Evolutionary conservation across 305 asterid genomes (phyloP), one percentile per base, ranked within the genome.

Genomic region (Solanum aculeatissimum): DNA sequence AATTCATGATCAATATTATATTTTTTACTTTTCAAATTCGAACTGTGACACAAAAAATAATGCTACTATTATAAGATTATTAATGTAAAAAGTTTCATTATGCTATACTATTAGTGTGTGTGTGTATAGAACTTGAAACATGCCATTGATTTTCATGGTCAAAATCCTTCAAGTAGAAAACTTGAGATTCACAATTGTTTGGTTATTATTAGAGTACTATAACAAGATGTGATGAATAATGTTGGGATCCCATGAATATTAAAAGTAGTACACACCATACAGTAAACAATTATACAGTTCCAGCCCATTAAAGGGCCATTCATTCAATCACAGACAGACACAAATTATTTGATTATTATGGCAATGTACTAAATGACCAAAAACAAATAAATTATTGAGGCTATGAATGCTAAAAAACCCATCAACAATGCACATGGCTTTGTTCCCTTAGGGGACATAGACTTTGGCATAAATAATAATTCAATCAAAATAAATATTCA

Each of bases 391-490:
- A 77, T 35, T 81, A 85, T 71, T 77, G 25, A 57, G 9, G 18
- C 53, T 65, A 58, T 85, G 71, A 86, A 69, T 83, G 89, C 14
- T 16, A 66, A 86, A 84, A 87, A 53, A 80, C 75, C 87, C 91
- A 89, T 84, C 85, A 91, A 85, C 88, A 84, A 66, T 84, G 87
- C 94, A 91, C 94, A 90, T 91, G 94, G 84, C 77, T 62, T 82
- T 91, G 93, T 90, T 88, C 93, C 94, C 92, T 82, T 66, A 32
- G 78, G 21, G 60, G 80, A 84, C 84, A 89, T 77, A 68, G 75
- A 79, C 78, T 84, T 83, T 62, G 21, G 38, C 27, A 69, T 29
- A 82, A 72, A 38, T 80, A 81, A 55, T 75, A 75, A 54, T 32
- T 58, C 29, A 32, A 29, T 77, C 65, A 51, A 51, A 12, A 77